A percentile compares a stretch with the other conserved stretches of the same genome.
phyloP scores from a whole-genome alignment of 2,329 filamentous ascomycete genomes.

The Ilyonectria destructans region DNA sequence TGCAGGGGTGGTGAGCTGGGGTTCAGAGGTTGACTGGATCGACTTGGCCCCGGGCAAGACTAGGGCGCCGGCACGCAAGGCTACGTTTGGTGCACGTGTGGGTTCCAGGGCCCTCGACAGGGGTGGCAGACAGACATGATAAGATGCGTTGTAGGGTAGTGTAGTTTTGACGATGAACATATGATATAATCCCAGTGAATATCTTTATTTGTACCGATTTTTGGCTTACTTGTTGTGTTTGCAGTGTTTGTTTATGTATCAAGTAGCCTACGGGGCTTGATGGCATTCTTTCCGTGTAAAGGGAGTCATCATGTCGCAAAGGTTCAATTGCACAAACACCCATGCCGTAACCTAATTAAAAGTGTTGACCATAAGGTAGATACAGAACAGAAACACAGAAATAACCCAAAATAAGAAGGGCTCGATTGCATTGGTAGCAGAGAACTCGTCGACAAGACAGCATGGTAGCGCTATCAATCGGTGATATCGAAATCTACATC shows the following conservation, averaged over 20 bases:
- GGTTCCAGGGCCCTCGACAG: neutral
- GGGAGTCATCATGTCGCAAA: no score
- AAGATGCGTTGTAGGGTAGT: constrained; percentile 10
- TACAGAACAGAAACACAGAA: no score
- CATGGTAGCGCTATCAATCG: neutral
- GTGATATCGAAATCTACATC: neutral
- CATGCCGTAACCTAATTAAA: no score
- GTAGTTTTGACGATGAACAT: neutral
- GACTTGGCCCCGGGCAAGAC: constrained; percentile 17
- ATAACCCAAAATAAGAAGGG: no score
- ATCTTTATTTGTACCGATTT: neutral
- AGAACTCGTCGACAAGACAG: neutral
- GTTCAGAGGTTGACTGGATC: constrained; percentile 19
- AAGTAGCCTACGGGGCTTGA: neutral
- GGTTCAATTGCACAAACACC: no score
- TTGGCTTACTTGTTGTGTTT: no score
- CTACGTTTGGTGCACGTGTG: constrained; percentile 16
- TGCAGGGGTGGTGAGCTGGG: constrained; percentile 20
- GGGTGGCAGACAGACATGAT: neutral
- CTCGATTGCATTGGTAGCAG: neutral
- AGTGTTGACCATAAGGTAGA: no score
- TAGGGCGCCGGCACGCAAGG: constrained; percentile 24
- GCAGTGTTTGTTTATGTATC: neutral
- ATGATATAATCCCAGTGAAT: neutral
- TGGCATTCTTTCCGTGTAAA: no score